Base-by-base conservation (phyloP, 768 basidiomycete genomes). In the Panaeolus cyanescens region DNA sequence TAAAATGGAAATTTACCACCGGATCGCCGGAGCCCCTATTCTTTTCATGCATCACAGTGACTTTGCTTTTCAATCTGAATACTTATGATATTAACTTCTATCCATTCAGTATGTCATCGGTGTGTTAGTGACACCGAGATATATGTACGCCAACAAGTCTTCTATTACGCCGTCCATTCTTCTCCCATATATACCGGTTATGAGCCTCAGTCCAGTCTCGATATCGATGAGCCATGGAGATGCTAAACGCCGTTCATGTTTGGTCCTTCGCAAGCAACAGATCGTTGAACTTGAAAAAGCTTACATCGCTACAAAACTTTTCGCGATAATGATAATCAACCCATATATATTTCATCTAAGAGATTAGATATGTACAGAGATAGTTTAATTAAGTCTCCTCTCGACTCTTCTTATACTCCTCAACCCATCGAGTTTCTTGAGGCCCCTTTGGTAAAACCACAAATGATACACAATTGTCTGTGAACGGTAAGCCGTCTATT, bases 381-480 rank as follows among this genome's bases (percentile, higher is more conserved):
- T 50, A 50, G 19, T 15, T 28, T 4, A 30, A 63, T 64, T 34
- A 63, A 55, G 67, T 64, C 25, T 65, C 64, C 32, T 79, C 79
- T 69, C 83, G 72, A 9, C 62, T 73, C 66, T 76, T 79, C 78
- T 98, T 98, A 82, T 86, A 96, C 57, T 92, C 90, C 22, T 91
- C 88, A 32, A 97, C 85, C 95, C 95, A 99, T 64, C 84, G 85
- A 71, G 83, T 80, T 74, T 98, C 95, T 56, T 80, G 84, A 5
- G 80, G 81, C 1, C 92, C 92, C 71, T 85, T 92, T 1, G 90
- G 91, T 59, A 96, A 70, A 12, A 93, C 88, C 8, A 85, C 87
- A 71, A 96, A 90, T 5, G 87, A 86, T 67, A 96, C 71, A 67
- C 90, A 93, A 3, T 91, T 90, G 64, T 93, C 92, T 65, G 87